Base-by-base conservation (phyloP, 1,284 basidiomycete genomes). In the Coriolopsis trogii region DNA sequence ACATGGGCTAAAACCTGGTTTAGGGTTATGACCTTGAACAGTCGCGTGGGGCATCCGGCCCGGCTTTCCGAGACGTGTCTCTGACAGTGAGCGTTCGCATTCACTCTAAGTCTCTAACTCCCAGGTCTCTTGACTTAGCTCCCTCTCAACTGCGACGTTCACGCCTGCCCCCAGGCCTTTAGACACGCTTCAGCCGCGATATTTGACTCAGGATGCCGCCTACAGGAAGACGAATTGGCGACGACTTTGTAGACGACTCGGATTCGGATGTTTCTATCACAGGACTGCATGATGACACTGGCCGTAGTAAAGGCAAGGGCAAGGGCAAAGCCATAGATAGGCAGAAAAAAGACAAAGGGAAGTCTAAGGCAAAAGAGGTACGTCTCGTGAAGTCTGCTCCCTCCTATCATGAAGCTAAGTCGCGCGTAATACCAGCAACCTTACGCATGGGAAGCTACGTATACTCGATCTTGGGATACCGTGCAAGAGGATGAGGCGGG, bases 361-460 rank as follows among this genome's bases (percentile, higher is more conserved):
- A 80, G 61, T 72, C 70, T 21, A 81, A 82, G 64, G 71, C 74
- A 3, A 82, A 80, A 62, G 82, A 83, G 48, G 81, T 79, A 40
- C 43, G 75, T 63, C 26, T 26, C 23, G 3, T 21, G 24, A 38
- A 31, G 36, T 13, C 46, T 44, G 46, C 21, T 51, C 18, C 28
- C 21, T 30, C 41, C 15, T 18, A 20, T n/a, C 18, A 6, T 6
- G 33, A 16, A 8, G 42, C 41, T 42, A 8, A 46, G 28, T 21
- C 13, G 41, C 12, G 26, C 4, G 15, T 21, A 9, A 20, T 30
- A 34, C 63, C 33, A 89, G 85, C 84, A 84, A 81, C 79, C 85
- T 1, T 95, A 95, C 64, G 93, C 94, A 25, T 98, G 96, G 96
- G 96, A 98, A 70, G 95, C 91, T 1, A 89, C 91, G 7, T 98